Evolutionary conservation across 805 yeast genomes (phyloP).

Genomic region (Tetrapisispora taiwanensis): DNA sequence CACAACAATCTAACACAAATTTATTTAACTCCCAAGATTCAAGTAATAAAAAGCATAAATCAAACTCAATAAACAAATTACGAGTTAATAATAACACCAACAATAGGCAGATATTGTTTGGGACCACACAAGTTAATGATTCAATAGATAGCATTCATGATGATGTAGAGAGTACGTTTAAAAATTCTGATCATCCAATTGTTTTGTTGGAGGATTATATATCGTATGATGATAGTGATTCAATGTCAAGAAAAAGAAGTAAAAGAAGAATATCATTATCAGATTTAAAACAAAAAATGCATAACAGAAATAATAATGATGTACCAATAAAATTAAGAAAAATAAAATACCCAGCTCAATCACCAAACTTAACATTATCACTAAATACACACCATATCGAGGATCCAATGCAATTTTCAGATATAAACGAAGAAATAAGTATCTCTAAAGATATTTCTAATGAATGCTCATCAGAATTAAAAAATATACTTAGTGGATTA

Average conservation of each 20-base stretch:
- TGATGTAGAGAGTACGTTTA: neutral
- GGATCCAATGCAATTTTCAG: neutral
- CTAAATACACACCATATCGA: constrained; percentile 8
- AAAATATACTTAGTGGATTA: constrained; percentile 12
- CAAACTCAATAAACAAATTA: constrained; percentile 12
- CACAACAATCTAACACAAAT: constrained; percentile 4
- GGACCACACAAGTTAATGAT: neutral
- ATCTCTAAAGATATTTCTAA: neutral
- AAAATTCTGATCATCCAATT: constrained; percentile 14
- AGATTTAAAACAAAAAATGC: constrained; percentile 19
- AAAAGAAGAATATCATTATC: constrained; percentile 22
- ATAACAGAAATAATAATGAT: constrained; percentile 12
- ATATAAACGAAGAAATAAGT: neutral
- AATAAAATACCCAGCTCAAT: neutral
- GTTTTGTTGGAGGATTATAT: constrained; percentile 26
- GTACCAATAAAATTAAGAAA: constrained; percentile 19
- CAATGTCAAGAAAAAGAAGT: neutral
- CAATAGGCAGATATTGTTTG: constrained; percentile 13
- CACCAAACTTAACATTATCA: neutral
- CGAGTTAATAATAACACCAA: constrained; percentile 10
- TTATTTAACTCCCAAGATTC: neutral
- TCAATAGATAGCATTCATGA: neutral
- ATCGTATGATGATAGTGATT: constrained; percentile 7
- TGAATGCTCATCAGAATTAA: neutral
- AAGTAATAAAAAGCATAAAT: constrained; percentile 5